These are phyloP conservation scores for Xylaria nigripes DNA, from an alignment of 495 filamentous ascomycete species.

Conservation along the genomic window DNA sequence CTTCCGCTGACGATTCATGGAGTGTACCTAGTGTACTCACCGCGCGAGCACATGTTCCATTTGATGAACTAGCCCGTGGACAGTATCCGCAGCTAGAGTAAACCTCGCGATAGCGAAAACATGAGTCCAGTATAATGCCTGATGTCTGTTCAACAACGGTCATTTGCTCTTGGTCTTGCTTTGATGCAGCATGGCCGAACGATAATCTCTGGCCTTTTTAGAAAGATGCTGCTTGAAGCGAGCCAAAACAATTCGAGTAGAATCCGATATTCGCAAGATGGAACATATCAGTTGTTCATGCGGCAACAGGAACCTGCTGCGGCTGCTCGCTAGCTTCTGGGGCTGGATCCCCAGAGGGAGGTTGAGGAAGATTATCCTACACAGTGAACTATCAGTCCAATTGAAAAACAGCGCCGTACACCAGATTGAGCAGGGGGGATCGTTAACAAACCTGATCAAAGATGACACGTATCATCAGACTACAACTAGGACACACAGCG, in stretches of 20 bases:
- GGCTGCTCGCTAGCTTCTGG: conserved; percentile 11
- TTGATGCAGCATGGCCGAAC: not conserved
- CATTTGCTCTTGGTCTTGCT: not conserved
- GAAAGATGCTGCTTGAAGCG: not conserved
- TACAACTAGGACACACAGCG: conserved; percentile 92
- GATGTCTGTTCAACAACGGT: too few relatives aligned
- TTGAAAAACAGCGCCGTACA: not conserved
- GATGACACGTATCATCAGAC: conserved; percentile 90
- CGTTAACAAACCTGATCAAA: conserved; percentile 65
- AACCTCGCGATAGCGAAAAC: too few relatives aligned
- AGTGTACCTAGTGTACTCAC: too few relatives aligned
- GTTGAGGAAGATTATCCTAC: conserved; percentile 31
- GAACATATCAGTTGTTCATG: conserved; percentile 11
- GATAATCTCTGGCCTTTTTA: not conserved
- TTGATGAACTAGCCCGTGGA: too few relatives aligned
- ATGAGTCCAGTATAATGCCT: too few relatives aligned
- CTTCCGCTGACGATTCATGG: too few relatives aligned
- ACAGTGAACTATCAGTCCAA: not conserved
- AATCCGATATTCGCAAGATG: not conserved
- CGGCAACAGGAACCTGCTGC: conserved; percentile 22
- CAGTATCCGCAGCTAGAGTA: too few relatives aligned
- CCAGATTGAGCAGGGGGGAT: not conserved
- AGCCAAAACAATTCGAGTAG: not conserved
- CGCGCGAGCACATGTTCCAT: too few relatives aligned
- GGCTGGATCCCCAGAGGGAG: conserved; percentile 19